Base-by-base conservation (phyloP, 352 stramenopile species). In the Pythium oligandrum region DNA sequence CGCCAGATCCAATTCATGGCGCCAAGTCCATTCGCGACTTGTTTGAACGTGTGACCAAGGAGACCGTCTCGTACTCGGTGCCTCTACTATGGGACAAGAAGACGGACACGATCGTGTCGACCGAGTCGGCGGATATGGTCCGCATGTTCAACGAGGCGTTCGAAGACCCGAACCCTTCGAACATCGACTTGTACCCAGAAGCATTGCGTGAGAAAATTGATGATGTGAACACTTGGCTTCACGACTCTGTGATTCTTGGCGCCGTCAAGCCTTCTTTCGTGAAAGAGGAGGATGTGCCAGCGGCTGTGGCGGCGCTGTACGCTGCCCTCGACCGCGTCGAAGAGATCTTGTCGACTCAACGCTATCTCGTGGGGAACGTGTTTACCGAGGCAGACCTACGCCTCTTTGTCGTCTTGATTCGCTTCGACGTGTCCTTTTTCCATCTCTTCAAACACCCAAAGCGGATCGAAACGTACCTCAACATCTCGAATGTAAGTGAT, bases 1-100 rank as follows among this genome's bases (percentile, higher is more conserved):
- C 63, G 26, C 71, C 74, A 4, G 86, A 96, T 64, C 72, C 76
- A 5, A 44, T 87, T 40, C 75, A 94, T 46, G 66, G 74, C 43
- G 71, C 73, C 9, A 80, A 78, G 37, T 91, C 71, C 55, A 64
- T 97, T 6, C 66, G 88, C 51, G 88, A 97, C 38, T 59, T 98
- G 17, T 97, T 97, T 62, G 80, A 96, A 51, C 60, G 75, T 45
- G 73, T 72, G 37, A 64, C 75, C 35, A 66, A 71, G 12, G 79
- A 71, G 6, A 66, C 61, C 39, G 77, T 76, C 30, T 96, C 97
- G 53, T 98, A 94, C 72, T 92, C 90, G 8, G 93, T 98, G 45
- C 96, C 95, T 30, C 59, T 98, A 0, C 62, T 98, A 8, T 98
- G 84, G 74, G 94, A 99, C 74, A 97, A 93, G 59, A 96, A 97